Evolutionary conservation across 208 protist genomes (phyloP), one percentile per base, ranked within the genome.

Genomic region (Acanthamoeba castellanii): DNA sequence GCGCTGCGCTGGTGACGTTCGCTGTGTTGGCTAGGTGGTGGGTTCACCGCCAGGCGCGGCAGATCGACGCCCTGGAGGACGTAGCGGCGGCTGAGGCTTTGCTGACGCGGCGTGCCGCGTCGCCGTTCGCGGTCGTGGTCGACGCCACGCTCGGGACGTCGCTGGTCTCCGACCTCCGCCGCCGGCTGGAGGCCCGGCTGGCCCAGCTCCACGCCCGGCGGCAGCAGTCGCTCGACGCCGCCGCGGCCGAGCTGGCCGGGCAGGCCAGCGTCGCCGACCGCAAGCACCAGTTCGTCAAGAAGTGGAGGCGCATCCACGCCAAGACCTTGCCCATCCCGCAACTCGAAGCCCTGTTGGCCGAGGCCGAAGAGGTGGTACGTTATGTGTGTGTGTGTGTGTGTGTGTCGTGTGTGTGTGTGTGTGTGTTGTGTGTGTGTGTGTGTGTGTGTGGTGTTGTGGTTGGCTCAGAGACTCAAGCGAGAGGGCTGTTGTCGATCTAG

Each of bases 41-140:
- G 37, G n/a, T n/a, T 27, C 70, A 78, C 11, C 70, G 70, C 9
- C 70, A 42, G 25, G 70, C 70, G 70, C 70, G 20, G 11, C 32
- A 78, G 16, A 78, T 78, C 70, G 70, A 78, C 22, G 70, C n/a
- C 37, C 70, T 25, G n/a, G 70, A 20, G 30, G 70, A 78, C n/a
- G 32, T 47, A 13, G 32, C 70, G 9, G 8, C 13, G 70, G 16
- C 0, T n/a, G 30, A 78, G 32, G 37, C n/a, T 20, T n/a, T 14
- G 14, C 59, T 11, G 13, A 57, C 13, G 59, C 8, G 22, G 6
- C 18, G 22, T 1, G 59, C 25, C 59, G 59, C 25, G 22, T 27
- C 59, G 22, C 25, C 59, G 18, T 66, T 66, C 20, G 25, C 16
- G 14, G 59, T 30, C 59, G 59, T n/a, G 14, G 59, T 66, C 59